Conservation (phyloP, 2,329 filamentous ascomycete genomes). For the Emydomyces testavorans region DNA sequence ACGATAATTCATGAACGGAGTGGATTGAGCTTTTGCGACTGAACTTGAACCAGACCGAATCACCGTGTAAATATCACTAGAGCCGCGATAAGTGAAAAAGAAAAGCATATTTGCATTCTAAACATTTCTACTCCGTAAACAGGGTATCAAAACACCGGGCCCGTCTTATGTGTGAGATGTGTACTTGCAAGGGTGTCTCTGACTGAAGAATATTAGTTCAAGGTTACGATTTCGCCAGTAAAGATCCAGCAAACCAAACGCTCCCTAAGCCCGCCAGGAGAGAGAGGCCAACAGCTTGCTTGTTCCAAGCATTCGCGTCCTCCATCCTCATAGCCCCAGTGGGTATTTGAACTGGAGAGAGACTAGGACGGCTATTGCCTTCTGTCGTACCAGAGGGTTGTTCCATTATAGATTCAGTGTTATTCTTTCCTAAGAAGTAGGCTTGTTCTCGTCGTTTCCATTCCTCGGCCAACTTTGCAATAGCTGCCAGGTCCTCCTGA, state of each 20-base stretch:
- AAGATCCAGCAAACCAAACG: constrained; percentile 21
- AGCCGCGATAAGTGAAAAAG: no score
- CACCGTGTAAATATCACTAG: no score
- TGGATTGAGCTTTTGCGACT: no score
- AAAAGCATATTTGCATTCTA: no score
- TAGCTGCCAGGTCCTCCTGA: constrained; percentile 61
- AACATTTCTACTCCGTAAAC: no score
- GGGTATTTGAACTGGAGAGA: constrained; percentile 6
- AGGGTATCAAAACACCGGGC: constrained; percentile 6
- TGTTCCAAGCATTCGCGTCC: constrained; percentile 19
- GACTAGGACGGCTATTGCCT: background rate
- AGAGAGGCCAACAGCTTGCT: constrained; percentile 20
- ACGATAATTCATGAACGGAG: background rate
- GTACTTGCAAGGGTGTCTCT: no score
- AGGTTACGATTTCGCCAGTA: constrained; percentile 4
- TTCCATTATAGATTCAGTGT: constrained; percentile 12
- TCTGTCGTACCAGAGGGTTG: background rate
- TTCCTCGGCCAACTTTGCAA: constrained; percentile 51
- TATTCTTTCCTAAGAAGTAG: constrained; percentile 19
- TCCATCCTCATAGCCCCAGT: constrained; percentile 18
- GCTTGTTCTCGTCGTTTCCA: constrained; percentile 32
- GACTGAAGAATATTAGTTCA: no score
- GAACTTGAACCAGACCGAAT: no score
- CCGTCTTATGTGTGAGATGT: background rate
- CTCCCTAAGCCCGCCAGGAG: constrained; percentile 22